phyloP scores from a whole-genome alignment of 805 yeast species.

The Zygoascus ofunaensis region DNA sequence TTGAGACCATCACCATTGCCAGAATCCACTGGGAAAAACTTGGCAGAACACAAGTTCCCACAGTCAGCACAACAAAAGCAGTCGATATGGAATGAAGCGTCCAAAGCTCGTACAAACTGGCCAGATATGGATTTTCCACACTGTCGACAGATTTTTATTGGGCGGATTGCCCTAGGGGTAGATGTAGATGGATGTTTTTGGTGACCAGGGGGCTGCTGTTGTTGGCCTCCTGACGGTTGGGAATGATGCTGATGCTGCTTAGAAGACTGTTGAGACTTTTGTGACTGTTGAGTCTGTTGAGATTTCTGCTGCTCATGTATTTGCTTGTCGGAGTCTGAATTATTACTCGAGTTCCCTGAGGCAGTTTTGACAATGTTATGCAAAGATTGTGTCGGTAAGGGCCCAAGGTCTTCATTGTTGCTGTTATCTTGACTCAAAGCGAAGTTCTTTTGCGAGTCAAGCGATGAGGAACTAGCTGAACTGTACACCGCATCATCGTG shows the following conservation, averaged over 20 bases:
- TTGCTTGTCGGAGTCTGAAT: no score
- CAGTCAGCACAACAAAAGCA: slow-evolving; percentile 87
- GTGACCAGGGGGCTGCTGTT: no score
- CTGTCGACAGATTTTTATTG: slow-evolving; percentile 35
- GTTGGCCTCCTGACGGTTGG: not conserved
- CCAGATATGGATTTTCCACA: slow-evolving; percentile 51
- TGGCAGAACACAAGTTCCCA: slow-evolving; percentile 67
- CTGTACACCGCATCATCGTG: not conserved
- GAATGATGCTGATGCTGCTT: not conserved
- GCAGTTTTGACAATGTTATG: not conserved
- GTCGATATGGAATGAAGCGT: slow-evolving; percentile 69
- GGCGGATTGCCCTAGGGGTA: not conserved
- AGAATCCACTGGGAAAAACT: slow-evolving; percentile 75
- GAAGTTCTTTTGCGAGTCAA: not conserved
- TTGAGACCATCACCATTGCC: slow-evolving; percentile 24
- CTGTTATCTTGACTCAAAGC: not conserved
- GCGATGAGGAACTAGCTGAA: not conserved
- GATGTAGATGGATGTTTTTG: no score
- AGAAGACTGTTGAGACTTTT: not conserved
- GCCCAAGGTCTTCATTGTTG: not conserved
- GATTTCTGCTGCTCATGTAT: no score
- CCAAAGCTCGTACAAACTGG: slow-evolving; percentile 81
- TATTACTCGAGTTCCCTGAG: not conserved
- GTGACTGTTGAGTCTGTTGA: no score
- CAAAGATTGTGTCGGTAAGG: not conserved